A percentile compares a stretch with the other conserved stretches of the same genome.
Conservation (phyloP, 257 asterid genomes). For the Ilex aquifolium region DNA sequence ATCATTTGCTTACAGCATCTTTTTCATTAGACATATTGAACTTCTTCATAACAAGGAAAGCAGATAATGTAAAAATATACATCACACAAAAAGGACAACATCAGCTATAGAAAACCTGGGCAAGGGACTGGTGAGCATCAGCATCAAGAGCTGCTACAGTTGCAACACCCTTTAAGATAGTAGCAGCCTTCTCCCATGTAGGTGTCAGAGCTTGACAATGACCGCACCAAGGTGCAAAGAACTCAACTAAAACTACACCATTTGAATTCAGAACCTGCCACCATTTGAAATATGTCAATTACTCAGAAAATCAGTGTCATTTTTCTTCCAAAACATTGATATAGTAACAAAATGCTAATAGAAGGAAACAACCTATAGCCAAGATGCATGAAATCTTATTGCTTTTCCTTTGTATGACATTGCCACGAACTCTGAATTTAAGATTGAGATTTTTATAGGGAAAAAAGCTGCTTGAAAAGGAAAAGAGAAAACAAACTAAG, state of each 20-base stretch:
- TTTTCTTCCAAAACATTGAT: too few relatives aligned
- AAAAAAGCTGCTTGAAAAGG: too few relatives aligned
- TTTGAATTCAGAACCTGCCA: constrained; percentile 79
- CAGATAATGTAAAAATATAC: too few relatives aligned
- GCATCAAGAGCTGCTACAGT: constrained; percentile 96
- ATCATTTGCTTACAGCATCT: too few relatives aligned
- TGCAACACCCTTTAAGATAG: constrained; percentile 79
- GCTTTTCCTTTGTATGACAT: neutral
- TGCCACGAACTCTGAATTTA: neutral
- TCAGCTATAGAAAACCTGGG: constrained; percentile 52
- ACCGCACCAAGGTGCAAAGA: constrained; percentile 98
- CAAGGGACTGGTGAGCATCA: constrained; percentile 85
- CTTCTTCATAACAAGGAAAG: too few relatives aligned
- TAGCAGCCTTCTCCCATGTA: constrained; percentile 87
- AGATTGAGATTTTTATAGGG: too few relatives aligned
- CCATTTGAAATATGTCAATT: neutral
- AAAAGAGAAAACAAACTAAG: too few relatives aligned
- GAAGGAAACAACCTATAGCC: neutral
- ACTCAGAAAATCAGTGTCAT: too few relatives aligned
- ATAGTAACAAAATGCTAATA: too few relatives aligned
- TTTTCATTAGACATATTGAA: too few relatives aligned
- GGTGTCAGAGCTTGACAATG: constrained; percentile 92
- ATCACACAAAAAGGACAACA: too few relatives aligned
- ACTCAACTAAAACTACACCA: constrained; percentile 84
- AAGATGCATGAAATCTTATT: neutral